Evolutionary conservation across 2,329 filamentous ascomycete species (phyloP).

Genomic region (Knoxdaviesia capensis): DNA sequence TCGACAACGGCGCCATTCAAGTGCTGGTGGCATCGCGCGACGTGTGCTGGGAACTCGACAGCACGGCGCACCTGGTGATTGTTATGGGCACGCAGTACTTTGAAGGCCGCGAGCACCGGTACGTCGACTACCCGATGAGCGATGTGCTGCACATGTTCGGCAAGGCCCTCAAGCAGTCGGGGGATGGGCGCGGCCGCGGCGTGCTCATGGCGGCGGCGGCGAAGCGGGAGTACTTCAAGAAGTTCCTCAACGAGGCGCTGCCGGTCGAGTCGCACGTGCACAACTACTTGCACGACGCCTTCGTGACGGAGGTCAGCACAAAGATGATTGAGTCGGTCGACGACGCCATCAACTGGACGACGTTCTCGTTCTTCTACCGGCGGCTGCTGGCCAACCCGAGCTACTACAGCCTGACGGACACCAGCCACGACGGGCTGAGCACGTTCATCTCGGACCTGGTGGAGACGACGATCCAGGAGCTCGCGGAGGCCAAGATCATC

Average conservation of each 20-base stretch:
- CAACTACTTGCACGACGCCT: conserved; percentile 81
- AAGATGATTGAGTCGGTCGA: conserved; percentile 91
- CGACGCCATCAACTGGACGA: conserved; percentile 95
- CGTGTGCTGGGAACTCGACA: conserved; percentile 88
- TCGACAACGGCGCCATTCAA: conserved; percentile 74
- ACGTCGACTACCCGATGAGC: conserved; percentile 86
- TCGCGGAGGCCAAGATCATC: conserved; percentile 85
- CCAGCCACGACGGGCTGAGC: conserved; percentile 82
- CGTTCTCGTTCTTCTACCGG: conserved; percentile 96
- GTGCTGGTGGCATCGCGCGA: conserved; percentile 61
- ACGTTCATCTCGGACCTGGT: conserved; percentile 87
- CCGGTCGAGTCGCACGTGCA: conserved; percentile 91
- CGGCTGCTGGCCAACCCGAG: conserved; percentile 87
- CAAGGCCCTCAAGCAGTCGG: conserved; percentile 60
- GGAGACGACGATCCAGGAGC: conserved; percentile 76
- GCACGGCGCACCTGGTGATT: conserved; percentile 73
- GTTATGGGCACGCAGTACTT: conserved; percentile 98
- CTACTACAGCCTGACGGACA: conserved; percentile 80
- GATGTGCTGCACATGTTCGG: conserved; percentile 98
- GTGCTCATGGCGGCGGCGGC: conserved; percentile 93
- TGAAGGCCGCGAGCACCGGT: conserved; percentile 88
- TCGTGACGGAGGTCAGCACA: conserved; percentile 91
- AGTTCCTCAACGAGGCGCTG: conserved; percentile 89
- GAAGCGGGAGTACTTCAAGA: conserved; percentile 96
- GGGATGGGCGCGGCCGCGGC: conserved; percentile 66